A percentile compares a stretch with the other conserved stretches of the same genome.
Conservation (phyloP, 257 asterid species). For the Fraxinus quadrangulata region DNA sequence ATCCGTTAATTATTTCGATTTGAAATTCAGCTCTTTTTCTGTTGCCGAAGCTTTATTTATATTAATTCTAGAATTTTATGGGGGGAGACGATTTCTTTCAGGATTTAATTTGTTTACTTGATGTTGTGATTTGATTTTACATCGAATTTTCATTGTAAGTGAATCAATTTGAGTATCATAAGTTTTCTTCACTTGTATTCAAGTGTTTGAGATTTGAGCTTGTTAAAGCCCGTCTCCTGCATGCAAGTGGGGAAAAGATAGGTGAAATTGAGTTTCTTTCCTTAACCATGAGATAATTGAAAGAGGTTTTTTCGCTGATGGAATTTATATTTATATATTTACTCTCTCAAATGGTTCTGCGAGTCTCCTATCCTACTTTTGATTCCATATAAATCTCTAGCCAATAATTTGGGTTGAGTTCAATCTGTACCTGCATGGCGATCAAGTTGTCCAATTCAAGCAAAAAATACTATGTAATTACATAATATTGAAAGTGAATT, state of each 20-base stretch:
- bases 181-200: too few relatives aligned
- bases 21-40: not conserved
- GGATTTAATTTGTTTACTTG: not conserved
- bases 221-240: not conserved
- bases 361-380: too few relatives aligned
- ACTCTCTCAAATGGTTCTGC: not conserved
- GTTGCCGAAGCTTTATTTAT: not conserved
- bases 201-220: too few relatives aligned
- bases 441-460: too few relatives aligned
- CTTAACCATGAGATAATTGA: not conserved
- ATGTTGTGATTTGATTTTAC: not conserved
- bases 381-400: not conserved
- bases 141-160: not conserved
- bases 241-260: not conserved
- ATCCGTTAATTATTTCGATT: not conserved
- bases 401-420: too few relatives aligned
- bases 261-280: not conserved
- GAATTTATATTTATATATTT: not conserved
- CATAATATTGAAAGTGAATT: too few relatives aligned
- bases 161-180: not conserved
- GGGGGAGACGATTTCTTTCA: not conserved
- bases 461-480: too few relatives aligned
- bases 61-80: not conserved
- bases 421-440: too few relatives aligned
- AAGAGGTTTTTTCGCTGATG: not conserved